These are phyloP conservation scores for Elongisporangium senticosum DNA, from an alignment of 352 stramenopile species.

Conservation along the genomic window DNA sequence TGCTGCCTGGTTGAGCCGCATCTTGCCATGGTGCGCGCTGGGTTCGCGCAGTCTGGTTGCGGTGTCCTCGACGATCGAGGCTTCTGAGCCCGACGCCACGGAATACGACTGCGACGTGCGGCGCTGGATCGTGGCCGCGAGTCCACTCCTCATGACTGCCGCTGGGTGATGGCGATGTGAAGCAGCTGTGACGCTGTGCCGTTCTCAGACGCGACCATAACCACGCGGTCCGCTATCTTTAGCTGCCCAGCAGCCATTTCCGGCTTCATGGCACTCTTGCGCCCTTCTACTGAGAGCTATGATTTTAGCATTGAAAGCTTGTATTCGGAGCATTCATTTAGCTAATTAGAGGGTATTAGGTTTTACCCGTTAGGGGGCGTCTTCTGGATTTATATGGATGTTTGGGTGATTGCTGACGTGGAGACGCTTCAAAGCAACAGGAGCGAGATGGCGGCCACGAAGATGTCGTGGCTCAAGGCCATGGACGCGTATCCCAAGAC, in stretches of 20 bases:
- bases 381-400: neutral
- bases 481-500: slow-evolving; percentile 85
- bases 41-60: slow-evolving; percentile 17
- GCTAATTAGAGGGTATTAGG: neutral
- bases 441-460: slow-evolving; percentile 4
- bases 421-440: neutral
- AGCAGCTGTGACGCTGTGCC: neutral
- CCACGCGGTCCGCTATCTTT: neutral
- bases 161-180: neutral
- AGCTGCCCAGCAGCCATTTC: neutral
- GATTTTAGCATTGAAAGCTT: neutral
- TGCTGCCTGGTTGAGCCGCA: slow-evolving; percentile 11
- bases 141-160: neutral
- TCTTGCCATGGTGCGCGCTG: slow-evolving; percentile 39
- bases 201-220: neutral
- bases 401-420: neutral
- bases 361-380: neutral
- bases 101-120: neutral
- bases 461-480: slow-evolving; percentile 31
- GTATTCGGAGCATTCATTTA: neutral
- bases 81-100: neutral
- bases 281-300: neutral
- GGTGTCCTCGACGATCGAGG: neutral
- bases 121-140: neutral
- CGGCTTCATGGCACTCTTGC: neutral